A percentile compares a stretch with the other conserved stretches of the same genome.
Evolutionary conservation across 495 filamentous ascomycete species (phyloP).

Genomic region (Podospora comata): DNA sequence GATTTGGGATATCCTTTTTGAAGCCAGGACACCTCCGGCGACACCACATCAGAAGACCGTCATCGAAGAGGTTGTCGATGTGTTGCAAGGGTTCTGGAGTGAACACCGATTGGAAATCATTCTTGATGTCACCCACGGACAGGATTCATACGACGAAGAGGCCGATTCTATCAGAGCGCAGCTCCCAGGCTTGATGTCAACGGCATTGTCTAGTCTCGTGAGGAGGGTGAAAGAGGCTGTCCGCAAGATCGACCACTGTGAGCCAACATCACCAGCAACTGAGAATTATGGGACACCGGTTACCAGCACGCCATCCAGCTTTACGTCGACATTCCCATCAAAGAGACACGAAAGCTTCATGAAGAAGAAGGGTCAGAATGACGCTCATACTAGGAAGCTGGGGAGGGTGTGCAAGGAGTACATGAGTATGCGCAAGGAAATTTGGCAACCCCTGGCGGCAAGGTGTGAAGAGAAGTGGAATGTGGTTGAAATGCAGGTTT

Average conservation of each 20-base stretch:
- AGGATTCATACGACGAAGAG: neutral
- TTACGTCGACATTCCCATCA: too few relatives aligned
- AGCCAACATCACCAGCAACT: neutral
- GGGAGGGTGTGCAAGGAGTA: slow-evolving; percentile 65
- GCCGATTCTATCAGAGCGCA: neutral
- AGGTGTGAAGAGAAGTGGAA: slow-evolving; percentile 66
- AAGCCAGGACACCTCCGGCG: neutral
- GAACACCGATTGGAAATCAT: neutral
- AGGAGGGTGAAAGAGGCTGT: neutral
- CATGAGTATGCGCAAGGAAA: slow-evolving; percentile 63
- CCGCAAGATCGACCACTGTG: neutral
- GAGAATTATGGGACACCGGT: neutral
- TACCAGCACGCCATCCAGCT: neutral
- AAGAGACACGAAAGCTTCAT: slow-evolving; percentile 74
- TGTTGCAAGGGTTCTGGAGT: neutral
- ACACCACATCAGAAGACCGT: neutral
- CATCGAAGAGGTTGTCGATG: neutral
- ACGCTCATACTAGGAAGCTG: slow-evolving; percentile 65
- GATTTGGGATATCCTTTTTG: neutral
- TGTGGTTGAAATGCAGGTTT: slow-evolving; percentile 66
- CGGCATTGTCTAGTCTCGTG: neutral
- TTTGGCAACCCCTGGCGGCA: slow-evolving; percentile 63
- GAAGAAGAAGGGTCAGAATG: slow-evolving; percentile 61
- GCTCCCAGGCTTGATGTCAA: neutral
- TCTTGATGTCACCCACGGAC: neutral